Percentiles rank a stretch among this genome's conserved stretches.
phyloP scores from a whole-genome alignment of 306 rosid species.

The Acacia acuminata region DNA sequence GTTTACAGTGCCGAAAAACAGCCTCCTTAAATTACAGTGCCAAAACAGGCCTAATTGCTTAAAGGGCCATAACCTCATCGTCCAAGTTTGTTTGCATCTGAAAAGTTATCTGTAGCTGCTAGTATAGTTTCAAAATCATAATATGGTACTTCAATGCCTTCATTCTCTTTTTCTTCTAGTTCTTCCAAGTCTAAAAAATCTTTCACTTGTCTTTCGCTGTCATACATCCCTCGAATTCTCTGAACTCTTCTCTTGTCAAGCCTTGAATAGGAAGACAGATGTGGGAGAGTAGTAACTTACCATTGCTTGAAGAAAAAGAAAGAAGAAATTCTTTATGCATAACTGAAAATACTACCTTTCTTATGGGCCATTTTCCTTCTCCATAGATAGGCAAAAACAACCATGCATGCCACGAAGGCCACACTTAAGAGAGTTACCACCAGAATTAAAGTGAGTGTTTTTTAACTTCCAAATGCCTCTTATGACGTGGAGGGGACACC shows the following conservation, averaged over 20 bases:
- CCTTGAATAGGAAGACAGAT: conserved; percentile 2
- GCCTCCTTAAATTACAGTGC: too few relatives aligned
- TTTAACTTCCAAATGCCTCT: not conserved
- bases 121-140: conserved; percentile 35
- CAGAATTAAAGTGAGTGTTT: not conserved
- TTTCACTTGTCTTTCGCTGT: conserved; percentile 30
- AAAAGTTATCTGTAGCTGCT: conserved; percentile 50
- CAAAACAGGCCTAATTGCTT: too few relatives aligned
- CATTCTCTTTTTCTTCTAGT: conserved; percentile 35
- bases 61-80: conserved; percentile 68
- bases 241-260: conserved; percentile 20
- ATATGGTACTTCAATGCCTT: conserved; percentile 43
- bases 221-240: conserved; percentile 12
- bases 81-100: conserved; percentile 53
- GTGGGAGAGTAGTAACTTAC: not conserved
- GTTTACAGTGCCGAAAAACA: too few relatives aligned
- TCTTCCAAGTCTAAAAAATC: conserved; percentile 29
- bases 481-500: not conserved
- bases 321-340: not conserved
- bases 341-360: too few relatives aligned
- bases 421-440: not conserved
- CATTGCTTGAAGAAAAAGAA: not conserved
- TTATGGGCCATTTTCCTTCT: conserved; percentile 13
- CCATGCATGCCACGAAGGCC: not conserved
- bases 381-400: not conserved